These are phyloP conservation scores for Ophiostoma sp. DNA, from an alignment of 2,329 filamentous ascomycete species.

Conservation along the genomic window DNA sequence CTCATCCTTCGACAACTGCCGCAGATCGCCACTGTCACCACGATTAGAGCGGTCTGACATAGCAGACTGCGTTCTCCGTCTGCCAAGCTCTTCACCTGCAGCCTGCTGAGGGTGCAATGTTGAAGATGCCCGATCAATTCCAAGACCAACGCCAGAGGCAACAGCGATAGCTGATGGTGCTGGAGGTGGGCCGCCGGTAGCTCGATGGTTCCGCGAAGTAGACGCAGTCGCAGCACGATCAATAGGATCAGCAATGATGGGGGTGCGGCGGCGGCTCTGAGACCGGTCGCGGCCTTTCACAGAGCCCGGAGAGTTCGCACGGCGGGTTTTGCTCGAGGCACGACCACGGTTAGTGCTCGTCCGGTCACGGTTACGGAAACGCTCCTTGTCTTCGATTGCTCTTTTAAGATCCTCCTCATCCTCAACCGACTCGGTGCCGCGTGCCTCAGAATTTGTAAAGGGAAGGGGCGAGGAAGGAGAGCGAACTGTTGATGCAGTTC, in stretches of 20 bases:
- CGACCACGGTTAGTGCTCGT: constrained; percentile 37
- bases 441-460: constrained; percentile 56
- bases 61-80: constrained; percentile 41
- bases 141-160: constrained; percentile 22
- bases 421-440: constrained; percentile 50
- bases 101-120: constrained; percentile 25
- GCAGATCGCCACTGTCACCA: constrained; percentile 49
- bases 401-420: constrained; percentile 58
- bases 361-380: constrained; percentile 46
- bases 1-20: constrained; percentile 50
- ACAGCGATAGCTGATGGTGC: constrained; percentile 26
- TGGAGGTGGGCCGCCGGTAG: constrained; percentile 30
- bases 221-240: neutral
- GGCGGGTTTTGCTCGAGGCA: constrained; percentile 41
- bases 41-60: constrained; percentile 35
- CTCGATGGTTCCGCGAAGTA: constrained; percentile 29
- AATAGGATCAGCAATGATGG: neutral
- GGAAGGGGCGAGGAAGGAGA: constrained; percentile 80
- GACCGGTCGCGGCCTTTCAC: constrained; percentile 28
- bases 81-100: constrained; percentile 25
- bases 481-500: constrained; percentile 52
- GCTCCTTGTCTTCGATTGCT: constrained; percentile 50
- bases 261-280: constrained; percentile 25
- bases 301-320: constrained; percentile 30
- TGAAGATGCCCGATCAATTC: constrained; percentile 27